A percentile compares a stretch with the other conserved stretches of the same genome.
phyloP scores from a whole-genome alignment of 441 rosid genomes.

The Kokia cookei region DNA sequence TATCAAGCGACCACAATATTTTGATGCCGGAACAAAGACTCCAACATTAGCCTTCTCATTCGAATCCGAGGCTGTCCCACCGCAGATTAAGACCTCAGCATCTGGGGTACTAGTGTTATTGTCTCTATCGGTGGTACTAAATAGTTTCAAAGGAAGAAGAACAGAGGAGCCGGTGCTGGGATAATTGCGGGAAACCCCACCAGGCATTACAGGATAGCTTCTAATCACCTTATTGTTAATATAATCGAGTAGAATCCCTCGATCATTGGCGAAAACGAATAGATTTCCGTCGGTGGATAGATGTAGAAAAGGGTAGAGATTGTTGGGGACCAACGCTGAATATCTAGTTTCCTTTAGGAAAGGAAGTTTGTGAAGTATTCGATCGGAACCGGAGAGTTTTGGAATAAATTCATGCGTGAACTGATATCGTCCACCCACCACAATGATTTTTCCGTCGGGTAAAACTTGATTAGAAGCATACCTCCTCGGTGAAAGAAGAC shows the following conservation, averaged over 20 bases:
- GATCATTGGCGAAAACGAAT: conserved; percentile 49
- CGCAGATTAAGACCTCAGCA: conserved; percentile 31
- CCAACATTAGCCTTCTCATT: conserved; percentile 14
- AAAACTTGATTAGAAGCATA: conserved; percentile 33
- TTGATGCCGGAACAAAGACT: conserved; percentile 21
- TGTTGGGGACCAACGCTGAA: conserved; percentile 11
- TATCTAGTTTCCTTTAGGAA: conserved; percentile 25
- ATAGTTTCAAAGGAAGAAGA: conserved; percentile 37
- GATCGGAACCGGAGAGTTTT: conserved; percentile 8
- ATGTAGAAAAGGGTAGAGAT: conserved; percentile 44
- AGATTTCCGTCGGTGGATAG: conserved; percentile 45
- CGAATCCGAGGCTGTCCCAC: conserved; percentile 33
- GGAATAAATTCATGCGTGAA: conserved; percentile 31
- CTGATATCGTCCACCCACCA: conserved; percentile 28
- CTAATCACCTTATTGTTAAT: conserved; percentile 25
- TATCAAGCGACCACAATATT: conserved; percentile 24
- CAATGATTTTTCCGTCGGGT: conserved; percentile 26
- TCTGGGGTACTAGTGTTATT: conserved; percentile 4
- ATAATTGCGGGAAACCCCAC: conserved; percentile 38
- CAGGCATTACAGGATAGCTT: conserved; percentile 38
- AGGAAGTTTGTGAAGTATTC: conserved; percentile 10
- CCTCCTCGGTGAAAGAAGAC: conserved; percentile 23
- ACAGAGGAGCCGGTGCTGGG: conserved; percentile 59
- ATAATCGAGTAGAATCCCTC: conserved; percentile 42
- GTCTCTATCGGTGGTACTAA: not conserved